Conservation (phyloP, 2,329 filamentous ascomycete species). For the Calcarisporium arbuscula region DNA sequence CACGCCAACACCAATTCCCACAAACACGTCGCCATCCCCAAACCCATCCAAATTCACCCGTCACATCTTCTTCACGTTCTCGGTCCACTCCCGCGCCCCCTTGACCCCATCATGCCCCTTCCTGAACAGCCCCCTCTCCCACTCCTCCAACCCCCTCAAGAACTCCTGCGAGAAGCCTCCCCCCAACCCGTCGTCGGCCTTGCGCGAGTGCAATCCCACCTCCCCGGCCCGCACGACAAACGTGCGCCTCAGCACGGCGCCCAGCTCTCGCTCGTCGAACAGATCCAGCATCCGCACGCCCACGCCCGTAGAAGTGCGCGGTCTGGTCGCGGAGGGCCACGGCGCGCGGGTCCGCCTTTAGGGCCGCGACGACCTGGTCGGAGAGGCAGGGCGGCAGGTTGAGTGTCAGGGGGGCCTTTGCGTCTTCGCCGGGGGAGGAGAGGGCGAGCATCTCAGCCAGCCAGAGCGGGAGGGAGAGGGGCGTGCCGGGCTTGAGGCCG, state of each 20-base stretch:
- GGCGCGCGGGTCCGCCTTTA: slow-evolving; percentile 82
- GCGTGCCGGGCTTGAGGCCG: slow-evolving; percentile 72
- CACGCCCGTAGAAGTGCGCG: slow-evolving; percentile 80
- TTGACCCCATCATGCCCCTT: slow-evolving; percentile 69
- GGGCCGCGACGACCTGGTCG: slow-evolving; percentile 74
- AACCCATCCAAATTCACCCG: too few species aligned
- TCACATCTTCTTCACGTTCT: slow-evolving; percentile 40
- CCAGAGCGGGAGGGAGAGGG: slow-evolving; percentile 84
- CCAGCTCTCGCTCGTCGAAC: slow-evolving; percentile 75
- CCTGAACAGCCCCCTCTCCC: slow-evolving; percentile 71
- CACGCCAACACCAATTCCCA: neutral
- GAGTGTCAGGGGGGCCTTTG: slow-evolving; percentile 63
- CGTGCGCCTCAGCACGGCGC: slow-evolving; percentile 67
- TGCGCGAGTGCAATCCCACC: slow-evolving; percentile 83
- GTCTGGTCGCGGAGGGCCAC: slow-evolving; percentile 80
- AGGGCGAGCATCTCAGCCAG: slow-evolving; percentile 89
- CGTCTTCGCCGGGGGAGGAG: slow-evolving; percentile 41
- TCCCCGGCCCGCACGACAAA: slow-evolving; percentile 77
- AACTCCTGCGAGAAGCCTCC: slow-evolving; percentile 68
- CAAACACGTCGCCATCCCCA: neutral
- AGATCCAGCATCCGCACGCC: slow-evolving; percentile 82
- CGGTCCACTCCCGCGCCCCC: slow-evolving; percentile 63
- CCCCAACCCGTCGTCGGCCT: slow-evolving; percentile 58
- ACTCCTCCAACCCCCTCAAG: slow-evolving; percentile 81
- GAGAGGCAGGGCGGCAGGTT: slow-evolving; percentile 75